These are phyloP conservation scores for Nothophytophthora sp. DNA, from an alignment of 352 stramenopile genomes.

Conservation along the genomic window DNA sequence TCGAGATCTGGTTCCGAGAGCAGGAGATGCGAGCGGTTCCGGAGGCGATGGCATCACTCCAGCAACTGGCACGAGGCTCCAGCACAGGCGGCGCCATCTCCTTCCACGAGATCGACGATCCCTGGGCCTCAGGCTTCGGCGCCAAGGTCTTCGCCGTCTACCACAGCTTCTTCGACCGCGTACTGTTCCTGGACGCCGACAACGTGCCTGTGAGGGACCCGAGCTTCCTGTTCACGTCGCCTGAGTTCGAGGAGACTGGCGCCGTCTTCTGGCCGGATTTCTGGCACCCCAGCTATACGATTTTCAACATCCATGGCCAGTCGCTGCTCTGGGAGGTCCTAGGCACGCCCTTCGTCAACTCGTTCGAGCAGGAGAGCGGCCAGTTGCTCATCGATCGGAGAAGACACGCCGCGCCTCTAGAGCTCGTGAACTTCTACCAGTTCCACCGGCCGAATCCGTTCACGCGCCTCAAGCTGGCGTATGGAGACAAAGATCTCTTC, in stretches of 20 bases:
- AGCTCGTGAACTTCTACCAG: conserved; percentile 47
- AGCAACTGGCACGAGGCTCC: conserved; percentile 24
- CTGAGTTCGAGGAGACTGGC: conserved; percentile 40
- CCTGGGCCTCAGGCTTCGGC: conserved; percentile 39
- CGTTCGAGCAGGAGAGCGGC: conserved; percentile 75
- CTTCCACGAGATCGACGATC: conserved; percentile 33
- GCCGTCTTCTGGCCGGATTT: conserved; percentile 79
- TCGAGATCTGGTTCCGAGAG: conserved; percentile 54
- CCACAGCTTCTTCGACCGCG: conserved; percentile 42
- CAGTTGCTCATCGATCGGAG: conserved; percentile 53
- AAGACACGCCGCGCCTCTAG: conserved; percentile 33
- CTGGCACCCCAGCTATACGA: conserved; percentile 58
- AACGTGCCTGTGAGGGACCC: conserved; percentile 60
- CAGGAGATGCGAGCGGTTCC: conserved; percentile 30
- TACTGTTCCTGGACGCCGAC: conserved; percentile 65
- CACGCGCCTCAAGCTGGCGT: conserved; percentile 30
- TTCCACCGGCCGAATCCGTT: conserved; percentile 40
- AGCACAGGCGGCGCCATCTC: conserved; percentile 18
- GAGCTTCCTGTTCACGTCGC: conserved; percentile 50
- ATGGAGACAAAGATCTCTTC: conserved; percentile 69
- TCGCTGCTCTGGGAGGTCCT: conserved; percentile 62
- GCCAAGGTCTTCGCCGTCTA: conserved; percentile 58
- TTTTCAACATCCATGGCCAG: conserved; percentile 60
- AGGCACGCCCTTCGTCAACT: conserved; percentile 44
- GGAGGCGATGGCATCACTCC: conserved; percentile 4